These are phyloP conservation scores for Ceratocystis lukuohia DNA, from an alignment of 2,329 filamentous ascomycete genomes.

Conservation along the genomic window DNA sequence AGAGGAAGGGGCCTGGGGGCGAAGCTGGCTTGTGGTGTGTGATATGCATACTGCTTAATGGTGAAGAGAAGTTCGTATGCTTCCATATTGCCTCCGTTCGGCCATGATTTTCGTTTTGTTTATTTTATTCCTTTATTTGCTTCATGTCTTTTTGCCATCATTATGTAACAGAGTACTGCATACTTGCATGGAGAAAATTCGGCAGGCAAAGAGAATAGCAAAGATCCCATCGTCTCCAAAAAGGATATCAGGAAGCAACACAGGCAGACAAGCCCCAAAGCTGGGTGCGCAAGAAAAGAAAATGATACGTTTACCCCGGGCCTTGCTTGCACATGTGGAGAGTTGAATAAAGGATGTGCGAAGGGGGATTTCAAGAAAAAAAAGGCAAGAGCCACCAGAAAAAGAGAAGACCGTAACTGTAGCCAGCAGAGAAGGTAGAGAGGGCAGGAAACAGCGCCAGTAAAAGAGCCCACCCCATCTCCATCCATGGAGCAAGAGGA, in stretches of 20 bases:
- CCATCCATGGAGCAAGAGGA: not conserved
- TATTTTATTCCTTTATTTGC: not conserved
- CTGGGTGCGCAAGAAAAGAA: too few species aligned
- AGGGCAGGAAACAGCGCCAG: not conserved
- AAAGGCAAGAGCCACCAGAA: not conserved
- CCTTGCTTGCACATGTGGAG: too few species aligned
- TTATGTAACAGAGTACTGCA: not conserved
- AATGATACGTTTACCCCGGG: too few species aligned
- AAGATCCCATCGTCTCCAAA: too few species aligned
- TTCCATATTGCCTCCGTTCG: not conserved
- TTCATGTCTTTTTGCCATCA: not conserved
- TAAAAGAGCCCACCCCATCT: not conserved
- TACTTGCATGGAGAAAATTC: too few species aligned
- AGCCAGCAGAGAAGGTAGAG: not conserved
- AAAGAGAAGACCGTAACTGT: not conserved
- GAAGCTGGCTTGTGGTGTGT: not conserved
- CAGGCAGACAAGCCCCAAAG: too few species aligned
- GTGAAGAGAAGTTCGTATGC: not conserved
- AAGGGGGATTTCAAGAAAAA: too few species aligned
- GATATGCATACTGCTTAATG: too few species aligned
- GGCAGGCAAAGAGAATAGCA: too few species aligned
- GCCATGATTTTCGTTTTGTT: not conserved
- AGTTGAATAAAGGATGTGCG: too few species aligned
- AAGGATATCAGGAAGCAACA: too few species aligned
- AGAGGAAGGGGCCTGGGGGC: not conserved